These are phyloP conservation scores for Epichloe scottii DNA, from an alignment of 2,329 filamentous ascomycete species.

Conservation along the genomic window DNA sequence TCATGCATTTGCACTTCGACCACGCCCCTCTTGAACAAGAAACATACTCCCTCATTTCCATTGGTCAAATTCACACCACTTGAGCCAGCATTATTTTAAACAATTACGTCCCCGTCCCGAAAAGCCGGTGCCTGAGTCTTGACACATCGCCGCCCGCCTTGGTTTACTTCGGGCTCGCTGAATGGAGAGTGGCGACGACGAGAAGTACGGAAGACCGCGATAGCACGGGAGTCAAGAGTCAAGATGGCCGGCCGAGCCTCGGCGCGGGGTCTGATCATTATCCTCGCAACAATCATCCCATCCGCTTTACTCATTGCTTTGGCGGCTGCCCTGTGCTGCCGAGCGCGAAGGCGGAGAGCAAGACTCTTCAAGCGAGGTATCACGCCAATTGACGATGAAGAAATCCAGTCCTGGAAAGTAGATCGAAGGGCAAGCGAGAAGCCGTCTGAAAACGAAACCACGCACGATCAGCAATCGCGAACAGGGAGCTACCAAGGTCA, in stretches of 20 bases:
- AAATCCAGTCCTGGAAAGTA: slow-evolving; percentile 52
- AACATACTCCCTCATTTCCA: too few relatives aligned
- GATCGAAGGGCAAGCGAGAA: slow-evolving; percentile 20
- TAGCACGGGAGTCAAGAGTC: neutral
- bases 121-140: too few relatives aligned
- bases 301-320: slow-evolving; percentile 25
- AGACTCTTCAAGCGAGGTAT: slow-evolving; percentile 41
- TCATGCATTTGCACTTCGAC: neutral
- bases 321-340: slow-evolving; percentile 24
- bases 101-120: too few relatives aligned
- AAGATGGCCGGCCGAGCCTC: slow-evolving; percentile 1
- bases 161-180: too few relatives aligned
- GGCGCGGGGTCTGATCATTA: slow-evolving; percentile 24
- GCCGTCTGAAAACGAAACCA: slow-evolving; percentile 5
- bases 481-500: slow-evolving; percentile 11
- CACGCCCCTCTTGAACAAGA: too few relatives aligned
- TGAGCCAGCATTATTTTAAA: too few relatives aligned
- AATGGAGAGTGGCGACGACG: neutral
- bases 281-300: slow-evolving; percentile 38
- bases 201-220: neutral
- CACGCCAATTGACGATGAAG: slow-evolving; percentile 51
- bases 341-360: slow-evolving; percentile 25
- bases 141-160: too few relatives aligned
- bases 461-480: neutral
- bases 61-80: too few relatives aligned